A percentile compares a stretch with the other conserved stretches of the same genome.
phyloP scores from a whole-genome alignment of 768 basidiomycete genomes.

The Lepiota venenata region DNA sequence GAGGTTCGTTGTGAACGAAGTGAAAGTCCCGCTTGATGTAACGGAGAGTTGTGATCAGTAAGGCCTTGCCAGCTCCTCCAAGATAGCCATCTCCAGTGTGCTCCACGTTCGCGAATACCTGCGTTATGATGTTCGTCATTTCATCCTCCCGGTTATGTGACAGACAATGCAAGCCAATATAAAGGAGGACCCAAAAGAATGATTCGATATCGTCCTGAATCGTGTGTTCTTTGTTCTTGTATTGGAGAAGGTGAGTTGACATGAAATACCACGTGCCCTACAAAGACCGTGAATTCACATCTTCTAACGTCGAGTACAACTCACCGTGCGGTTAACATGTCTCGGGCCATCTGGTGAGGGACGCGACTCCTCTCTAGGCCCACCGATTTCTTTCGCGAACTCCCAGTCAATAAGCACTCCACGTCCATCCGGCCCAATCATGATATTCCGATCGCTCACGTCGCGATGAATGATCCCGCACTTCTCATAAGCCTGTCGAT shows the following conservation, averaged over 20 bases:
- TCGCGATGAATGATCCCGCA: constrained; percentile 23
- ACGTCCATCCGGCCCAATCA: constrained; percentile 12
- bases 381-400: constrained; percentile 7
- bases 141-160: no score
- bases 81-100: no score
- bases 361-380: neutral
- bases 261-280: constrained; percentile 33
- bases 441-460: constrained; percentile 23
- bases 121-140: no score
- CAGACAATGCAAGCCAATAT: no score
- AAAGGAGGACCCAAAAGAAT: constrained; percentile 14
- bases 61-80: no score
- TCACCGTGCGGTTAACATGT: constrained; percentile 14
- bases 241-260: constrained; percentile 18
- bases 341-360: neutral
- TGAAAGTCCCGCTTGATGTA: no score
- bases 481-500: constrained; percentile 15
- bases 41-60: no score
- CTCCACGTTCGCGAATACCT: no score
- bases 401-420: constrained; percentile 27
- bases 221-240: constrained; percentile 16
- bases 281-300: neutral
- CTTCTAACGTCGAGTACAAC: constrained; percentile 1
- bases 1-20: no score
- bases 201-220: constrained; percentile 31